These are phyloP conservation scores for Penicillium dipodomyicola DNA, from an alignment of 495 filamentous ascomycete species.

Conservation along the genomic window DNA sequence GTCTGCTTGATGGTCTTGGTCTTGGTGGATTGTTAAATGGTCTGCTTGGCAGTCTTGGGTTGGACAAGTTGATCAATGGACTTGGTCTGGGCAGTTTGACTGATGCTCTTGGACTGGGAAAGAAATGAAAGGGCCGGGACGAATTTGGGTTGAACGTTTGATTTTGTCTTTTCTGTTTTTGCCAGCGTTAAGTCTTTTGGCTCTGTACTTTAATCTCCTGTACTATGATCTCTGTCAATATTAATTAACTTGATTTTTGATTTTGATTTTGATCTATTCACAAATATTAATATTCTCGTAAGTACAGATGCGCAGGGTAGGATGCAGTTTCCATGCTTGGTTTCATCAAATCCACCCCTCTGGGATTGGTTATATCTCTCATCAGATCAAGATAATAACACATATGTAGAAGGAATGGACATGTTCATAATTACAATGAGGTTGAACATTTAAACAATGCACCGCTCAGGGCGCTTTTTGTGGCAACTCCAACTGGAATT, in stretches of 20 bases:
- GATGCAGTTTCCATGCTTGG: constrained; percentile 1
- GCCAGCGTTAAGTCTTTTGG: background rate
- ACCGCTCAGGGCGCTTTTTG: background rate
- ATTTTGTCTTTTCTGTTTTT: constrained; percentile 1
- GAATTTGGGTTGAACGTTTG: background rate
- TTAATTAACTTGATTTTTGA: constrained; percentile 3
- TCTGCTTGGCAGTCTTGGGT: constrained; percentile 74
- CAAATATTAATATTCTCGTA: constrained; percentile 15
- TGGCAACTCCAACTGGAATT: background rate
- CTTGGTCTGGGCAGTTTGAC: constrained; percentile 66
- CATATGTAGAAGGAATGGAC: background rate
- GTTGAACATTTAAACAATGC: constrained; percentile 2
- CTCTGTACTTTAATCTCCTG: constrained; percentile 1
- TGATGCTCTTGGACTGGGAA: constrained; percentile 52
- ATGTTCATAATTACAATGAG: constrained; percentile 13
- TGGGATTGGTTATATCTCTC: background rate
- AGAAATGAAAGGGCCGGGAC: constrained; percentile 16
- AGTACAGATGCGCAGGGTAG: constrained; percentile 10
- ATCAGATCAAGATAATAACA: background rate
- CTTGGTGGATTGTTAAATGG: constrained; percentile 78
- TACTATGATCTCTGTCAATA: background rate
- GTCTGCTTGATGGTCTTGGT: constrained; percentile 77
- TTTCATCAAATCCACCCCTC: constrained; percentile 25
- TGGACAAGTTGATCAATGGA: constrained; percentile 71
- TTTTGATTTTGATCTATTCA: constrained; percentile 10